Conservation (phyloP, 495 filamentous ascomycete genomes). For the Arthonia radiata region DNA sequence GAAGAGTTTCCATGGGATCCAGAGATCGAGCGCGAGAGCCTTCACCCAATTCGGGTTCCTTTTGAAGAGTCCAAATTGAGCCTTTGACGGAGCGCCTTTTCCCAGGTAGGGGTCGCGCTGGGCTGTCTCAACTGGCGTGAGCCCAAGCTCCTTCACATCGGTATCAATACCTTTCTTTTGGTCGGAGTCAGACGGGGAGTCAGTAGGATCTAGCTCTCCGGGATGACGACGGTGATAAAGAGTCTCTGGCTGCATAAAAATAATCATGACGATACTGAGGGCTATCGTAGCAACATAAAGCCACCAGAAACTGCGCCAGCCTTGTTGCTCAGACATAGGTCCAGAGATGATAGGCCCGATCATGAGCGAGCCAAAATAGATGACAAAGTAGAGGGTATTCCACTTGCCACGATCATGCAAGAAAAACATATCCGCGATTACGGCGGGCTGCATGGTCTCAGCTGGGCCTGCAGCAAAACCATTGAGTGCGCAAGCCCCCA, state of each 20-base stretch:
- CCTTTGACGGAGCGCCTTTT: conserved; percentile 24
- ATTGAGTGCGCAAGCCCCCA: conserved; percentile 34
- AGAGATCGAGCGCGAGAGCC: conserved; percentile 18
- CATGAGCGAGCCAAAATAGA: conserved; percentile 19
- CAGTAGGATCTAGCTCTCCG: conserved; percentile 7
- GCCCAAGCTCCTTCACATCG: conserved; percentile 5
- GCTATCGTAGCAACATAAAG: conserved; percentile 25
- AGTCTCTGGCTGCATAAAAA: conserved; percentile 36
- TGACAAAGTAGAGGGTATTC: conserved; percentile 39
- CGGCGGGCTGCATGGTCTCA: conserved; percentile 33
- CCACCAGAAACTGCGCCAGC: conserved; percentile 34
- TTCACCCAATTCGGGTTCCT: conserved; percentile 16
- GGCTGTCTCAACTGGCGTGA: conserved; percentile 9
- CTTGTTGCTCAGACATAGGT: conserved; percentile 27
- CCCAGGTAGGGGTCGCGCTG: conserved; percentile 16
- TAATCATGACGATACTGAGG: conserved; percentile 19
- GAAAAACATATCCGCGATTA: conserved; percentile 44
- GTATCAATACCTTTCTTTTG: conserved; percentile 4
- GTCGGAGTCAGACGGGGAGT: conserved; percentile 3
- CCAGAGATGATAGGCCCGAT: conserved; percentile 33
- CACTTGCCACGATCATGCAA: conserved; percentile 39
- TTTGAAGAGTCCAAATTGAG: conserved; percentile 29
- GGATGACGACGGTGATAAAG: conserved; percentile 26
- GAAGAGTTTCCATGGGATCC: conserved; percentile 31
- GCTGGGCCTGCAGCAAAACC: conserved; percentile 32